Base-by-base conservation (phyloP, 345 rosid species). In the Anastatica hierochuntica region DNA sequence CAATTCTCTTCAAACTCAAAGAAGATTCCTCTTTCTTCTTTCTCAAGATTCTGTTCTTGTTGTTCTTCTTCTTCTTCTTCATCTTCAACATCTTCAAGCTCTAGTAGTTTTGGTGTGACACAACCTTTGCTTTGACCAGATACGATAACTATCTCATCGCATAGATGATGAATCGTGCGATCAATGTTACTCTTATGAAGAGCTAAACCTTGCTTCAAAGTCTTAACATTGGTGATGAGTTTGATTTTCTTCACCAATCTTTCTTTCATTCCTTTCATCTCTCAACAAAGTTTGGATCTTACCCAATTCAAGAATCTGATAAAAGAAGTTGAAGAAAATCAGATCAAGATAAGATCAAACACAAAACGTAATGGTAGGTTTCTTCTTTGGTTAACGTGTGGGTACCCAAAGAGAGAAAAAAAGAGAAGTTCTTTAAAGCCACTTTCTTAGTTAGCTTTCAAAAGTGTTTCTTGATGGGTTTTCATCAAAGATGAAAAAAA, bases 1-100 rank as follows among this genome's bases (percentile, higher is more conserved):
- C 71, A 75, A 46, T 51, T 78, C 57, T 70, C 74, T 56, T 71
- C 63, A 20, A 72, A 74, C 11, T 11, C 43, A 14, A 4, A 43
- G 0, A 33, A 15, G 43, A 56, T 14, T 23, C 47, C 18, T 39
- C 36, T 31, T 31, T 31, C 36, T 27, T 27, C 31, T 27, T n/a
- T n/a, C n/a, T 57, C 48, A 50, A 43, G 59, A 33, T 34, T 66
- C 16, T 56, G 57, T 33, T 63, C 37, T 48, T 49, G 69, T n/a
- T n/a, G n/a, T 24, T 24, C 27, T 24, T 24, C 27, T 29, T 29
- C 33, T 4, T 4, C 33, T 37, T 68, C 61, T 50, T 44, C 35
- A n/a, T 40, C 48, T 2, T 40, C 29, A 12, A 36, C 29, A 54
- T 11, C 16, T 35, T 31, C 36, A 2, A 31, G 36, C n/a, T 43